Evolutionary conservation across 2,329 filamentous ascomycete species (phyloP), one percentile per base, ranked within the genome.

Genomic region (Penicillium sp.): DNA sequence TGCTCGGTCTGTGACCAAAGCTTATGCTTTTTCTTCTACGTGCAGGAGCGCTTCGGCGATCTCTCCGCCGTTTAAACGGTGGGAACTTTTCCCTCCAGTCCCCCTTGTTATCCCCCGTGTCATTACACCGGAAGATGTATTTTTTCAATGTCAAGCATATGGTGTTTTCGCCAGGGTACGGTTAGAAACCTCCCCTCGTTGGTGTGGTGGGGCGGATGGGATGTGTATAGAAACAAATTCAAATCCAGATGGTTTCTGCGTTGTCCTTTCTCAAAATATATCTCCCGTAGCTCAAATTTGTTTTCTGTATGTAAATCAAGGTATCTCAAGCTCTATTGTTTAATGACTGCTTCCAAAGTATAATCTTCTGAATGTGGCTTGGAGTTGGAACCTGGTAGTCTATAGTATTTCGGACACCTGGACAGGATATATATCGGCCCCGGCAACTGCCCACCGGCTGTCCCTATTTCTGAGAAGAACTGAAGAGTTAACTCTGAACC

Each of bases 41-140:
- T 74, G 70, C 74, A 98, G 94, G 95, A 99, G 88, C 96, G 93
- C 87, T 99, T 98, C 82, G 95, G 95, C 84, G 93, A 98, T 80
- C 89, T 98, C 73, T 94, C 95, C 73, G 83, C 96, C 73, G 85
- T 98, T 80, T 99, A 97, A 87, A 86, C 78, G 61, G 54, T 64
- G 61, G 62, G 62, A 40, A 13, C 14, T 52, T 66, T 66, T 60
- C 64, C 64, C 64, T 74, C 60, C 55, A 59, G 65, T 68, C 68
- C 63, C 66, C 63, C 66, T 67, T 69, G 59, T 74, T 73, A 68
- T 73, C 70, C 70, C 68, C 71, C 68, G 65, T 70, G 58, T 70
- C 57, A 69, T 72, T 68, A 67, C 71, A 70, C 70, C 68, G 58
- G 59, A 59, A 67, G 66, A 69, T 67, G 65, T 69, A 67, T 64